Evolutionary conservation across 75 land plant genomes (phyloP).

Genomic region (Sequoiadendron giganteum): DNA sequence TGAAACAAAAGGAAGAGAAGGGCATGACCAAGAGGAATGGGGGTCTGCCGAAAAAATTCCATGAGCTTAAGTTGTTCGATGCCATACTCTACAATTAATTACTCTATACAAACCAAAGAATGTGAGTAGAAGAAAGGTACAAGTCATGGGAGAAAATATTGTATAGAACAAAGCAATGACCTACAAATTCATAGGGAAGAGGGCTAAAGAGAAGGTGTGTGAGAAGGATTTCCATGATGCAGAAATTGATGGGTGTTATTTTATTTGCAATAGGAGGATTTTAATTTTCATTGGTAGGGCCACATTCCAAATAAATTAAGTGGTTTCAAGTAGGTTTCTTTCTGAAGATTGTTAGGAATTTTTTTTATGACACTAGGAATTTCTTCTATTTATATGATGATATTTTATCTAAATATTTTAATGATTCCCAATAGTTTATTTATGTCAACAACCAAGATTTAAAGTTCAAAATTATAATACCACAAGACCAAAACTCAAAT

Average conservation of each 20-base stretch:
- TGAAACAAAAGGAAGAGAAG: no score
- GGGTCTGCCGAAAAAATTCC: no score
- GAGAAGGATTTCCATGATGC: background rate
- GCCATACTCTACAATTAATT: no score
- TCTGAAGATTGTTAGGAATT: background rate
- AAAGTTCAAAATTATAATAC: background rate
- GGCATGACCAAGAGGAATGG: no score
- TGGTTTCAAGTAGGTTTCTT: background rate
- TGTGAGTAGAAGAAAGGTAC: no score
- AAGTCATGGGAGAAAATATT: no score
- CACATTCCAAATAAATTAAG: background rate
- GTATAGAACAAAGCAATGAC: no score
- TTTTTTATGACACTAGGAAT: background rate
- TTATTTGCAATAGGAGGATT: background rate
- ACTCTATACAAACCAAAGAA: no score
- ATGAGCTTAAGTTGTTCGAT: no score
- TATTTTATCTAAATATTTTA: background rate
- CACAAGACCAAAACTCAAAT: background rate
- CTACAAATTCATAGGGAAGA: no score
- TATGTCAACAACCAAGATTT: background rate
- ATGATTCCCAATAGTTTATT: background rate
- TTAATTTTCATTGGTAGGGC: background rate
- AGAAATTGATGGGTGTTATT: constrained; percentile 2
- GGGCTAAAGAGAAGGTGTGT: background rate
- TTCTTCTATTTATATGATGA: background rate